phyloP scores from a whole-genome alignment of 371 early-diverging fungal genomes.

The Saksenaea vasiformis region DNA sequence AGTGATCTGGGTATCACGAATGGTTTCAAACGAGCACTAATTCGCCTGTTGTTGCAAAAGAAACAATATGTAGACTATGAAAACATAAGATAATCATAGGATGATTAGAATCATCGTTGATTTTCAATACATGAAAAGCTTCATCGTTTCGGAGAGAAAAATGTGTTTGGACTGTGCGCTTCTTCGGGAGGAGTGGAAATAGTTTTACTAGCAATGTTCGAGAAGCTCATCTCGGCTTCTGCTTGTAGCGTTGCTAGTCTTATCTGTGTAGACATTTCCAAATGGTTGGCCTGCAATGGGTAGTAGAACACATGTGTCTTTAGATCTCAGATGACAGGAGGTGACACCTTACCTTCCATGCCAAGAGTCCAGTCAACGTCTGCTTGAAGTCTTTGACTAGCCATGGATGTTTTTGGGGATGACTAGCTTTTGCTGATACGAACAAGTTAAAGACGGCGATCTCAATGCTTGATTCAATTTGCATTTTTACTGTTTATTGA shows the following conservation, averaged over 20 bases:
- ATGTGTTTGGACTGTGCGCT: background rate
- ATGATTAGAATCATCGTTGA: slow-evolving; percentile 1
- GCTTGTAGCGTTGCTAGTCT: background rate
- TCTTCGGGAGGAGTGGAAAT: background rate
- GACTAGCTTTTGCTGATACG: background rate
- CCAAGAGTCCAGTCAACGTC: background rate
- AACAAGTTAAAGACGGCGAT: too few relatives aligned
- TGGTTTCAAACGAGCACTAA: background rate
- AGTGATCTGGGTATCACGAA: background rate
- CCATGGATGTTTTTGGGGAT: background rate
- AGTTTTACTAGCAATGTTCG: background rate
- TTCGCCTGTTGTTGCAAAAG: background rate
- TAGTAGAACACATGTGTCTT: background rate
- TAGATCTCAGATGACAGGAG: background rate
- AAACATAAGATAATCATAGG: background rate
- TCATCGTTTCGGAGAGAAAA: background rate
- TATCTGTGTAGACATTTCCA: background rate
- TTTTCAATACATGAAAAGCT: background rate
- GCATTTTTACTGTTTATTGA: too few relatives aligned
- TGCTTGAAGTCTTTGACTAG: background rate
- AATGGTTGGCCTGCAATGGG: background rate
- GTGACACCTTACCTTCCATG: background rate
- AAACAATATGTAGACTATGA: background rate
- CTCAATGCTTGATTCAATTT: too few relatives aligned
- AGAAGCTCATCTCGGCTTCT: background rate